Base-by-base conservation (phyloP, 1,284 basidiomycete genomes). In the Sphagnurus paluster region DNA sequence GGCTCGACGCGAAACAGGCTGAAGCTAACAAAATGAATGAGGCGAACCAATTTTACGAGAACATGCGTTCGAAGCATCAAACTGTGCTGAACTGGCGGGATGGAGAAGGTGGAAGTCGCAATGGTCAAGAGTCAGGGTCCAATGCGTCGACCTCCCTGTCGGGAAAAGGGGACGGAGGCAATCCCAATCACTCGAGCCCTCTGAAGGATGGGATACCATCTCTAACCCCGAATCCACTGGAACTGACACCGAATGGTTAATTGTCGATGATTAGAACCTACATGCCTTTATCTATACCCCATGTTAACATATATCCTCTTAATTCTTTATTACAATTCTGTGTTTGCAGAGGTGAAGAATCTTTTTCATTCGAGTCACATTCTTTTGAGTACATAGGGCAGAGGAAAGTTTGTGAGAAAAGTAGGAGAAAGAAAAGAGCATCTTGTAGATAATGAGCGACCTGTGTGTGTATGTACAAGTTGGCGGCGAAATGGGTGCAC, bases 21-120 rank as follows among this genome's bases (percentile, higher is more conserved):
- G 93, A 95, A 60, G 96, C 88, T 4, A 93, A 95, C 65, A 86
- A 85, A 71, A 93, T 99, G 90, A 98, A 99, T 69, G 90, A 91
- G 57, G 89, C 85, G 13, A 90, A 91, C 60, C 76, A 86, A 48
- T 88, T 88, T 63, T 90, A 90, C 59, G 87, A 90, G 63, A 82
- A 85, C 54, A 83, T 90, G 81, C 82, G 82, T 48, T 80, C 84
- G 28, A 77, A 76, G 45, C 82, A 82, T 56, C 75, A 84, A 53
- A 73, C 79, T 21, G 56, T 57, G 17, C 39, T 58, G 23, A 56
- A 39, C 26, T 56, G 56, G 77, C 70, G 77, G 49, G 75, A 80
- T 26, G 60, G 34, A 20, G 48, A 66, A 46, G 63, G 57, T 20
- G 43, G 48, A 16, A 51, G 44, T 36, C 53, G 53, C 33, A 64